Conservation (phyloP, 768 basidiomycete genomes). For the Butyriboletus loyo region DNA sequence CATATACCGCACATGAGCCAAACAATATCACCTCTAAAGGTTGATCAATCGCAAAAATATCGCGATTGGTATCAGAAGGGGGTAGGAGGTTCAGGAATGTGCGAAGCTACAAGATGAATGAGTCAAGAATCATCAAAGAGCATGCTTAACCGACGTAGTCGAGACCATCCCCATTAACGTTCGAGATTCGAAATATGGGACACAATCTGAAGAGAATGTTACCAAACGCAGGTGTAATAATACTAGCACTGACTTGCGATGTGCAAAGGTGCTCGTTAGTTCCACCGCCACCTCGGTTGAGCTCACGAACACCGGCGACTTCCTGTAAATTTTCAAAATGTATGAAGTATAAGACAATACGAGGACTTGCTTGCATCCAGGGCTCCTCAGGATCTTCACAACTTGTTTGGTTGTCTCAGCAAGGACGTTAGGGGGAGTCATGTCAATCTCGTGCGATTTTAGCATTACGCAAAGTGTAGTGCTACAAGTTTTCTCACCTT, state of each 20-base stretch:
- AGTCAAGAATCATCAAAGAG: conserved; percentile 2
- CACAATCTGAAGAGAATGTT: conserved; percentile 57
- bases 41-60: conserved; percentile 76
- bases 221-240: not conserved
- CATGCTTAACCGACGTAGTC: conserved; percentile 52
- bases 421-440: conserved; percentile 91
- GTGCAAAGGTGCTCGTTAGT: conserved; percentile 67
- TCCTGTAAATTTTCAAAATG: conserved; percentile 42
- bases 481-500: conserved; percentile 51
- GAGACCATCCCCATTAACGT: conserved; percentile 92
- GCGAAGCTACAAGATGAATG: conserved; percentile 52
- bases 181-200: conserved; percentile 89
- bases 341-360: not conserved
- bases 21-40: conserved; percentile 62
- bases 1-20: not conserved
- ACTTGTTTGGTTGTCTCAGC: conserved; percentile 93
- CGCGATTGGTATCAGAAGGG: conserved; percentile 78
- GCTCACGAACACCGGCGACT: conserved; percentile 81
- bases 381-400: conserved; percentile 86
- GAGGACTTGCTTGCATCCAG: conserved; percentile 75
- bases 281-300: conserved; percentile 80
- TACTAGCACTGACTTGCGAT: conserved; percentile 54
- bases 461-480: conserved; percentile 1
- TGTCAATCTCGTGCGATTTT: conserved; percentile 65
- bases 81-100: conserved; percentile 90